phyloP scores from a whole-genome alignment of 2,329 filamentous ascomycete genomes.

The Verticillium isaacii region DNA sequence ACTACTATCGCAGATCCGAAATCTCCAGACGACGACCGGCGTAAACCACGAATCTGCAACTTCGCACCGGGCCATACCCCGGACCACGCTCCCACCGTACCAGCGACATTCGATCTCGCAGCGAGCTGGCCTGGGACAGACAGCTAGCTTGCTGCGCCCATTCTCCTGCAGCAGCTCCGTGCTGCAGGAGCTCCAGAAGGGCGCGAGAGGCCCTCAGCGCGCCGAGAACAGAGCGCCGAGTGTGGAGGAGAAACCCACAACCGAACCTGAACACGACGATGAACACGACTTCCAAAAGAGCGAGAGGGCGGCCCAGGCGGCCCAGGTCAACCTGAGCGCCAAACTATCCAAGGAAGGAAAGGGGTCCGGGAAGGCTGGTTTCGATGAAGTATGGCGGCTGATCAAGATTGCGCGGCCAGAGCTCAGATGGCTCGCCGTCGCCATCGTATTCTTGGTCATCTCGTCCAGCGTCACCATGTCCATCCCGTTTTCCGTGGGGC shows the following conservation, averaged over 20 bases:
- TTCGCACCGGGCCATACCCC: background rate
- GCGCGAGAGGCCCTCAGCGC: background rate
- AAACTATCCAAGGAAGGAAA: constrained; percentile 81
- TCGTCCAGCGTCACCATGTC: constrained; percentile 94
- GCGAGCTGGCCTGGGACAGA: background rate
- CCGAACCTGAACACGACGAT: constrained; percentile 35
- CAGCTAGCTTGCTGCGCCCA: constrained; percentile 14
- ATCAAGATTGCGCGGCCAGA: constrained; percentile 88
- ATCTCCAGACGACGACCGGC: background rate
- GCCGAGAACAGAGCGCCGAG: background rate
- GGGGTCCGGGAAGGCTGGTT: constrained; percentile 51
- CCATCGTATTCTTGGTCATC: constrained; percentile 80
- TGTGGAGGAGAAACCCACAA: constrained; percentile 9
- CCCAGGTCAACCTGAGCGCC: constrained; percentile 84
- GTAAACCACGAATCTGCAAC: background rate
- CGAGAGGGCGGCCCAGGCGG: constrained; percentile 80
- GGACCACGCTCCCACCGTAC: background rate
- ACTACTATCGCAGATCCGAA: constrained; percentile 4
- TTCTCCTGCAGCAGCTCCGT: constrained; percentile 22
- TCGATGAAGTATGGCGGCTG: constrained; percentile 77
- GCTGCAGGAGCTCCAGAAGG: constrained; percentile 14
- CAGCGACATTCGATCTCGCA: background rate
- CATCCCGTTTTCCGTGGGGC: constrained; percentile 93
- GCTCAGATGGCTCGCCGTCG: constrained; percentile 67
- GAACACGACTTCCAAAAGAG: constrained; percentile 54